Evolutionary conservation across 805 yeast species (phyloP).

Genomic region (Ogataea sp.): DNA sequence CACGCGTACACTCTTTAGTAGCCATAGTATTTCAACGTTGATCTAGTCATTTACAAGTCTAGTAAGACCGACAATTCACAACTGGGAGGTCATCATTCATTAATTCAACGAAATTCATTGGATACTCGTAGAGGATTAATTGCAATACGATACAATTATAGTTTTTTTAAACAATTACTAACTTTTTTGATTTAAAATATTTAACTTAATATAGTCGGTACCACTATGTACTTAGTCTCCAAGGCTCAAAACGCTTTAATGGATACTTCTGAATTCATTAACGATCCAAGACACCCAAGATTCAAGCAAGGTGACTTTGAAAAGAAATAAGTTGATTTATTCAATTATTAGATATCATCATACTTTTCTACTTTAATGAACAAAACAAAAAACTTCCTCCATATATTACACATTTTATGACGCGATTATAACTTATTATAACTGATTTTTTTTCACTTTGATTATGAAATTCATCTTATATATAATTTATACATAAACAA

Average conservation of each 20-base stretch:
- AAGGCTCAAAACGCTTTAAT: conserved; percentile 62
- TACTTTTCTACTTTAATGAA: no score
- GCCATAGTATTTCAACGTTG: no score
- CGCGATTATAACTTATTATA: neutral
- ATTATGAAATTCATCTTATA: neutral
- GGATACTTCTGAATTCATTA: conserved; percentile 73
- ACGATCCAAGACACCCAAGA: conserved; percentile 96
- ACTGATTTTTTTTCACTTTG: no score
- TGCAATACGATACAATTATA: no score
- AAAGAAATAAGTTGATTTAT: conserved; percentile 24
- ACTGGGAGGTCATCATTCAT: no score
- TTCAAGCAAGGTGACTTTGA: conserved; percentile 36
- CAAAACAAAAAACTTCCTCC: no score
- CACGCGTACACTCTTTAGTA: no score
- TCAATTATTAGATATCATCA: no score
- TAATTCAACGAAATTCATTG: no score
- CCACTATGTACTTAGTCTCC: conserved; percentile 63
- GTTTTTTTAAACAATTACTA: neutral
- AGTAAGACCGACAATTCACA: no score
- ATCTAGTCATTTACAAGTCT: no score
- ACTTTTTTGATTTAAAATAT: neutral
- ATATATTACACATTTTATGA: neutral
- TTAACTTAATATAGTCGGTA: conserved; percentile 25
- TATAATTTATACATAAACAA: neutral
- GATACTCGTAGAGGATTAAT: no score